Percentiles rank a stretch among this genome's conserved stretches.
These are phyloP conservation scores for Tulasnella calospora DNA, from an alignment of 768 basidiomycete species.

Conservation along the genomic window DNA sequence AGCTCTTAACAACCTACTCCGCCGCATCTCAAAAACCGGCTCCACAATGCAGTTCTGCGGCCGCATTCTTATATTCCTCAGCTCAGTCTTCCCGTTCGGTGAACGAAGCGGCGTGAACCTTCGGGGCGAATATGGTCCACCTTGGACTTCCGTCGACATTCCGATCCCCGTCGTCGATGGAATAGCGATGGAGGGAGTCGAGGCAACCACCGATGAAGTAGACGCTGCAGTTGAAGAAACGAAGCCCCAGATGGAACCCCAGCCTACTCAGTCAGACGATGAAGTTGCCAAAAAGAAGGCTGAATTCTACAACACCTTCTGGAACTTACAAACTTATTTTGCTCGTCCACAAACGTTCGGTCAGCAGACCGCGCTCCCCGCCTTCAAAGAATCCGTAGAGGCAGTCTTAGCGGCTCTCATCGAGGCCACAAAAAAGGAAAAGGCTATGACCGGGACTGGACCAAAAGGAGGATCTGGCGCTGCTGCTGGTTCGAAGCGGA, in stretches of 20 bases:
- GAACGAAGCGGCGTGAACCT: conserved; percentile 90
- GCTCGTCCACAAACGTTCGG: conserved; percentile 72
- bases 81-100: conserved; percentile 77
- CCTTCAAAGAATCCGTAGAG: conserved; percentile 66
- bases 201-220: conserved; percentile 18
- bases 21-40: conserved; percentile 81
- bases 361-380: conserved; percentile 48
- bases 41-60: conserved; percentile 83
- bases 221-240: background rate
- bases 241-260: conserved; percentile 32
- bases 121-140: conserved; percentile 77
- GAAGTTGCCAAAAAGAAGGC: conserved; percentile 48
- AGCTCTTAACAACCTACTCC: conserved; percentile 79
- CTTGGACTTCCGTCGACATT: conserved; percentile 46
- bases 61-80: conserved; percentile 80
- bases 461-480: conserved; percentile 38
- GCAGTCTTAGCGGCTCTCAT: conserved; percentile 73
- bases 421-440: conserved; percentile 82
- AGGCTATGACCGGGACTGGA: conserved; percentile 74
- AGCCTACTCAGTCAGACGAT: background rate
- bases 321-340: conserved; percentile 82
- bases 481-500: conserved; percentile 41
- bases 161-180: conserved; percentile 36
- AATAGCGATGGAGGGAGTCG: conserved; percentile 40
- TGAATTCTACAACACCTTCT: conserved; percentile 86